Conservation (phyloP, 2,329 filamentous ascomycete species). For the Microdochium paspali region DNA sequence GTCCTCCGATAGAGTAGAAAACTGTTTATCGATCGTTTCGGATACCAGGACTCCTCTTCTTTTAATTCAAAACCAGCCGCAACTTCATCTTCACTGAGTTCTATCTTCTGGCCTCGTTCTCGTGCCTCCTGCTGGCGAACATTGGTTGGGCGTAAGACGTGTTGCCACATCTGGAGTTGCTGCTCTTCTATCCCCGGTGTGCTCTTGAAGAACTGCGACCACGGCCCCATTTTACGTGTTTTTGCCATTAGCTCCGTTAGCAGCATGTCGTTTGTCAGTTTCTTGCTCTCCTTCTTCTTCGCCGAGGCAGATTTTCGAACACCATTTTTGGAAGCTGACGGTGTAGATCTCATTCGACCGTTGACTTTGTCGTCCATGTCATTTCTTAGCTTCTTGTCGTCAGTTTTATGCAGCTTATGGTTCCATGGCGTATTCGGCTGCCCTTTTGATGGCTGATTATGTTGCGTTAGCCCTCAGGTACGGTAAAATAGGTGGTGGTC, state of each 20-base stretch:
- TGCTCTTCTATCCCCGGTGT: constrained; percentile 47
- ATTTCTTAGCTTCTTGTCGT: too few relatives aligned
- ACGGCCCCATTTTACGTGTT: neutral
- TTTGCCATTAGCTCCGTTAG: neutral
- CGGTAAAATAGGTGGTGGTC: too few relatives aligned
- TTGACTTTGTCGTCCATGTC: neutral
- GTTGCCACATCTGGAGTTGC: constrained; percentile 54
- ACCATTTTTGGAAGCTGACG: neutral
- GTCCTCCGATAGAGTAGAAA: constrained; percentile 97
- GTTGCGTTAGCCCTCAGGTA: too few relatives aligned
- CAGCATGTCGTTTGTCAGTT: neutral
- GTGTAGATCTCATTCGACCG: neutral
- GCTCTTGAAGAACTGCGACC: neutral
- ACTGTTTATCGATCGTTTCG: constrained; percentile 86
- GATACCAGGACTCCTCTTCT: too few relatives aligned
- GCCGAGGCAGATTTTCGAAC: neutral
- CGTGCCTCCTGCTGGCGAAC: neutral
- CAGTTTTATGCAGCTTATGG: too few relatives aligned
- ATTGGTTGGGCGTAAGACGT: neutral
- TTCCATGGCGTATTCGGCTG: too few relatives aligned
- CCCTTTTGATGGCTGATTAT: too few relatives aligned
- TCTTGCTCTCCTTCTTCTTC: neutral
- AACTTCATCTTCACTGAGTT: too few relatives aligned
- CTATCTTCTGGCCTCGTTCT: too few relatives aligned
- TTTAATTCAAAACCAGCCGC: too few relatives aligned